Evolutionary conservation across 1,284 basidiomycete genomes (phyloP).

Genomic region (Apiotrichum siamense): DNA sequence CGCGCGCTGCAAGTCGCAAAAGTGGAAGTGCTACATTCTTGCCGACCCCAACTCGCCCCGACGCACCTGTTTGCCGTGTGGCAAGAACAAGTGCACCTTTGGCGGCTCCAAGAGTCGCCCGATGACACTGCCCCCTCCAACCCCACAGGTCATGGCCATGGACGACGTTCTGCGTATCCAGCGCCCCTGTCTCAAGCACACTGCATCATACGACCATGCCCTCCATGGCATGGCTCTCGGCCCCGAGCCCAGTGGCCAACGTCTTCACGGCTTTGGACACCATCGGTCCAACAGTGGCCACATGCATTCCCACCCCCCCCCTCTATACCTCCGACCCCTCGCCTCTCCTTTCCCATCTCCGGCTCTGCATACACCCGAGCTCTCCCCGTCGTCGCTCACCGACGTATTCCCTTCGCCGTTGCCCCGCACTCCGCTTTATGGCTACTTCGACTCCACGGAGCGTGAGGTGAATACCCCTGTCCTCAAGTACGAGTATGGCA

Average conservation of each 20-base stretch:
- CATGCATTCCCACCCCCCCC: neutral
- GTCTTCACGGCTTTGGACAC: neutral
- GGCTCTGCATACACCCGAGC: neutral
- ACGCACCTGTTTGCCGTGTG: conserved; percentile 14
- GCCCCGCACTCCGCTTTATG: neutral
- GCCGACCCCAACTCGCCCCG: conserved; percentile 9
- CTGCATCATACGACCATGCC: neutral
- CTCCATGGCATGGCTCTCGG: neutral
- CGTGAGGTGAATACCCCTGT: too few species aligned
- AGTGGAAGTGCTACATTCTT: conserved; percentile 17
- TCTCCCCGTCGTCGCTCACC: neutral
- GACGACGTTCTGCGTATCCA: neutral
- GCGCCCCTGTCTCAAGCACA: neutral
- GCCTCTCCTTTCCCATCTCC: neutral
- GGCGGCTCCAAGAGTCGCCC: conserved; percentile 5
- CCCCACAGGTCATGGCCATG: too few species aligned
- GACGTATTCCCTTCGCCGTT: neutral
- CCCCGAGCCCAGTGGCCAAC: neutral
- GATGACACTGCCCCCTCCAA: neutral
- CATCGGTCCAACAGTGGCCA: neutral
- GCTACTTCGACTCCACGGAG: neutral
- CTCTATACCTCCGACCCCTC: neutral
- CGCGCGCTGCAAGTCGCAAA: conserved; percentile 12
- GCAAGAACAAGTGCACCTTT: conserved; percentile 19
- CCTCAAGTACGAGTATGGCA: too few species aligned